phyloP scores from a whole-genome alignment of 2,329 filamentous ascomycete genomes.

The Onygenales sp. region DNA sequence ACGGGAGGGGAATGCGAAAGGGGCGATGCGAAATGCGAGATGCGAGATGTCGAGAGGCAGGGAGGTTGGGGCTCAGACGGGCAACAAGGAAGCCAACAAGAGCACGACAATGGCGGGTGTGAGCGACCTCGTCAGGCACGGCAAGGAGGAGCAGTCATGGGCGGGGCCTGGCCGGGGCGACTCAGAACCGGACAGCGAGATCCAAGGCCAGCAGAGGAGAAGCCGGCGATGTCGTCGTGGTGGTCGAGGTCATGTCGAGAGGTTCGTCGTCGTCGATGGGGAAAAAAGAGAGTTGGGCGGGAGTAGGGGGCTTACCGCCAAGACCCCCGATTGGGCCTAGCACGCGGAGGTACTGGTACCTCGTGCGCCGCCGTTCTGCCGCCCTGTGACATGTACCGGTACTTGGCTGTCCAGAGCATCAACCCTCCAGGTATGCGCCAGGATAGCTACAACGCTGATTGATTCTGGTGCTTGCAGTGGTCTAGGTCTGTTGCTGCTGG shows the following conservation, averaged over 20 bases:
- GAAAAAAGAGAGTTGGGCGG: not conserved
- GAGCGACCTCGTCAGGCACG: not conserved
- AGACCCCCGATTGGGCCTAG: conserved; percentile 2
- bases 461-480: no score
- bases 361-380: not conserved
- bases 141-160: not conserved
- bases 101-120: not conserved
- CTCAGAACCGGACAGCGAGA: not conserved
- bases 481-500: no score
- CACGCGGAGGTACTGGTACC: not conserved
- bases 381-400: not conserved
- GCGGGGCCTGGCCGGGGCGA: not conserved
- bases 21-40: not conserved
- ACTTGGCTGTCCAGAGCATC: not conserved
- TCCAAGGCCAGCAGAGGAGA: not conserved
- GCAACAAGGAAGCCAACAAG: not conserved
- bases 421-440: no score
- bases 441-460: no score
- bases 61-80: not conserved
- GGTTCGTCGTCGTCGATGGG: not conserved
- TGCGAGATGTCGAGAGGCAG: not conserved
- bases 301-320: not conserved
- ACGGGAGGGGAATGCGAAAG: not conserved
- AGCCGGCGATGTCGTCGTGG: not conserved
- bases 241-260: not conserved